Base-by-base conservation (phyloP, 2,329 filamentous ascomycete species). In the Akanthomyces dipterigenus region DNA sequence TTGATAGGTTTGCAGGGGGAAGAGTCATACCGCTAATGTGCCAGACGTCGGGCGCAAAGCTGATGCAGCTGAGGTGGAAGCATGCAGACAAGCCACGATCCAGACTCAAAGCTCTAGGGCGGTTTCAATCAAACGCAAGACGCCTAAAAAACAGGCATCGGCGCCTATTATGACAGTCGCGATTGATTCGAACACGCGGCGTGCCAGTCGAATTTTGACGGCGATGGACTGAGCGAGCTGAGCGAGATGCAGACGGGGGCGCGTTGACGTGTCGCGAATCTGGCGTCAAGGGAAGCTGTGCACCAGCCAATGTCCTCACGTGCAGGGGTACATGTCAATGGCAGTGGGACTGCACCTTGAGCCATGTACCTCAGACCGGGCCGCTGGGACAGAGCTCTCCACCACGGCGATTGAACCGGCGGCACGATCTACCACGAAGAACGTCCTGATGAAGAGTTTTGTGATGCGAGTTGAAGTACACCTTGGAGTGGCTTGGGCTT, bases 271-370 rank as follows among this genome's bases (percentile, higher is more conserved):
- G 58, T 61, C 58, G 58, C 58, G 58, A 54, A 48, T 61, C 58
- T 61, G 50, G 58, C 43, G 58, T 61, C 57, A 46, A 60, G 57
- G 57, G 57, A 60, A 60, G 57, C 55, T 26, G 55, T 57, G 55
- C 55, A 31, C 45, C 45, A 42, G 55, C 11, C 49, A 54, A 28
- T 8, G 18, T 16, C 57, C 57, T 60, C 57, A 60, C 57, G 57
- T 60, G 57, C 49, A 54, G 36, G 48, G 49, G 49, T 60, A 60
- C 57, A 45, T 46, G 28, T 38, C 34, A 45, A 53, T 51, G 20
- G 20, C 38, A 11, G 56, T 59, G 56, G 56, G 26, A 2, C 36
- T 11, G n/a, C 56, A 43, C 6, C 18, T 42, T 51, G 36, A 14
- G 34, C 22, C 24, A 59, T 51, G 46, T 59, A 59, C 56, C 56